A percentile compares a stretch with the other conserved stretches of the same genome.
Evolutionary conservation across 768 basidiomycete genomes (phyloP).

Genomic region (Lentinula boryana): DNA sequence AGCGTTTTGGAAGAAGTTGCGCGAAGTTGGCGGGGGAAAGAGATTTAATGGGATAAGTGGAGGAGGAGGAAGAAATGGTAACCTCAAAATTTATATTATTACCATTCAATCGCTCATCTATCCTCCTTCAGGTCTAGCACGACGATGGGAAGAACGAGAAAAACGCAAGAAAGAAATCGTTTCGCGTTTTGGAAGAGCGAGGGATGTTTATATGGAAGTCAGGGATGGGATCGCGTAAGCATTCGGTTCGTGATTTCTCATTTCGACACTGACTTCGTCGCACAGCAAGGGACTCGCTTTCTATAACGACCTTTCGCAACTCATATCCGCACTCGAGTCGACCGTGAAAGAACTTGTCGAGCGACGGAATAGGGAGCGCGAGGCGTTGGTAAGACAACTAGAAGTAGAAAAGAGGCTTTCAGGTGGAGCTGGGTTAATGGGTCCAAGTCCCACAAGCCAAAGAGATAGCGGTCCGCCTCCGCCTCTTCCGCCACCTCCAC

Average conservation of each 20-base stretch:
- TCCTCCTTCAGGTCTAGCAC: slow-evolving; percentile 43
- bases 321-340: slow-evolving; percentile 51
- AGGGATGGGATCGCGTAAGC: slow-evolving; percentile 78
- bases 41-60: neutral
- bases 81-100: neutral
- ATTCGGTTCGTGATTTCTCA: neutral
- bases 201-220: slow-evolving; percentile 84
- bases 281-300: slow-evolving; percentile 83
- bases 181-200: slow-evolving; percentile 64
- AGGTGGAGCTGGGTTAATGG: neutral
- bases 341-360: slow-evolving; percentile 60
- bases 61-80: neutral
- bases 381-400: slow-evolving; percentile 57
- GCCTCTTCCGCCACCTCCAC: slow-evolving; percentile 45
- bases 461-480: slow-evolving; percentile 29
- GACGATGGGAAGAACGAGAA: slow-evolving; percentile 80
- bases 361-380: slow-evolving; percentile 63
- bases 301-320: slow-evolving; percentile 71
- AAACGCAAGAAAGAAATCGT: slow-evolving; percentile 72
- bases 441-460: neutral
- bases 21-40: slow-evolving; percentile 61
- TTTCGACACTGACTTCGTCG: slow-evolving; percentile 4
- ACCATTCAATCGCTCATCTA: neutral
- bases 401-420: slow-evolving; percentile 65
- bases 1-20: slow-evolving; percentile 67